Conservation (phyloP, 2,329 filamentous ascomycete genomes). For the Aspergillus texensis region DNA sequence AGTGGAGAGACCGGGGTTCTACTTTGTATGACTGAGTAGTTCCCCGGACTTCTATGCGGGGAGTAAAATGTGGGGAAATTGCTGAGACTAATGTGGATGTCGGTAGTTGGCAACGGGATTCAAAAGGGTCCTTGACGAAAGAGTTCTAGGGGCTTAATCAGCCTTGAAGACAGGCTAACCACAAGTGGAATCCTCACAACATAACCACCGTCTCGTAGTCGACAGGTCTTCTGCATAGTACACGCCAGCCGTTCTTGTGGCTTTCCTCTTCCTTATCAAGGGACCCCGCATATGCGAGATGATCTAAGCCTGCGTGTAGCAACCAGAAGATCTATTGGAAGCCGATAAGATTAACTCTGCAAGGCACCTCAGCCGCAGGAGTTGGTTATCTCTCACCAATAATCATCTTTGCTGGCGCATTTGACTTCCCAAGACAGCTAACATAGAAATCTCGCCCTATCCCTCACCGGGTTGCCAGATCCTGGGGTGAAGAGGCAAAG, state of each 20-base stretch:
- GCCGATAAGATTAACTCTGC: background rate
- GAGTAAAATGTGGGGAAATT: background rate
- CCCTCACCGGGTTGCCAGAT: background rate
- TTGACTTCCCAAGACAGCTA: slow-evolving; percentile 1
- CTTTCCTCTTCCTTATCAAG: background rate
- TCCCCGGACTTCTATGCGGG: background rate
- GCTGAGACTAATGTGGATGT: background rate
- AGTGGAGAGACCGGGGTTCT: background rate
- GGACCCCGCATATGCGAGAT: background rate
- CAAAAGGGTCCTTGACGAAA: background rate
- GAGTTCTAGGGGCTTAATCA: background rate
- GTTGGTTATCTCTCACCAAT: slow-evolving; percentile 1
- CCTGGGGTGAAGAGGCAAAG: background rate
- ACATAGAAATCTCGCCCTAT: background rate
- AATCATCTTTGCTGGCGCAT: background rate
- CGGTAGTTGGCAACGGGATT: background rate
- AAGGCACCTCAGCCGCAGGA: background rate
- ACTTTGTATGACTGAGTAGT: background rate
- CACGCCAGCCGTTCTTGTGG: background rate
- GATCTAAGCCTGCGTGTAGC: background rate
- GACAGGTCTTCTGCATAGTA: background rate
- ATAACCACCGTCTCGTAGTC: no score
- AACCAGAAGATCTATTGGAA: background rate
- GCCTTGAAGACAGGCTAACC: background rate
- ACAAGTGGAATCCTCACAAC: background rate